Percentiles rank a stretch among this genome's conserved stretches.
Conservation (phyloP, 306 rosid species). For the Prunus persica region Prunus_persica_NCBIv2 NC_034016.1:17052501-17053000, state of each 20-base stretch:
- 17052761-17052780: conserved; percentile 97
- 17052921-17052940: too few species aligned
- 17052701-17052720: conserved; percentile 77
- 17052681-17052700: conserved; percentile 82
- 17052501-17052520: conserved; percentile 87
- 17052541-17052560: conserved; percentile 71
- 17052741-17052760: conserved; percentile 63
- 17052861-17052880: conserved; percentile 38
- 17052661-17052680: conserved; percentile 95
- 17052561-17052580: conserved; percentile 82
- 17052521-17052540: conserved; percentile 76
- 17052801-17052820: conserved; percentile 83
- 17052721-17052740: conserved; percentile 64
- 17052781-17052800: conserved; percentile 96
- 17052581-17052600: conserved; percentile 71
- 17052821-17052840: conserved; percentile 69
- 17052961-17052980: not conserved
- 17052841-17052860: conserved; percentile 86
- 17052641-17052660: conserved; percentile 80
- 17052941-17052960: not conserved
- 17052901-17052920: too few species aligned
- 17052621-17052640: conserved; percentile 35
- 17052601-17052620: conserved; percentile 61
- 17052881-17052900: not conserved
- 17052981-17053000: not conserved